Base-by-base conservation (phyloP, 2,329 filamentous ascomycete species). In the Calycina herbarum region DNA sequence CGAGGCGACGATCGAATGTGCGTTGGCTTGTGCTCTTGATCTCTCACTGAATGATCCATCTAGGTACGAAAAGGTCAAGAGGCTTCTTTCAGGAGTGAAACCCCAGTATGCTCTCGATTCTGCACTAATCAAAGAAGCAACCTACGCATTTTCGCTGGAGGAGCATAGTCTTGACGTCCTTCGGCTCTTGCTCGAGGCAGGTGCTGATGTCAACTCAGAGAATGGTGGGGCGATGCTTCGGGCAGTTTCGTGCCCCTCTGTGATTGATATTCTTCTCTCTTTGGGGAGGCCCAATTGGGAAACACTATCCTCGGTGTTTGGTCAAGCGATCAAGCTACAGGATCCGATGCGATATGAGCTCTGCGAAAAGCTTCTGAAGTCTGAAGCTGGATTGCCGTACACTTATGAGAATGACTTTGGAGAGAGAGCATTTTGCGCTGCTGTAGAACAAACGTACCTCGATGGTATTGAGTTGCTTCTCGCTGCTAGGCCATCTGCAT, bases 161-260 rank as follows among this genome's bases (percentile, higher is more conserved):
- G 73, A 78, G 11, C 79, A 80, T 3, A 78, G 78, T 1, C 73
- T 83, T 5, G 76, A 80, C 1, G 79, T 82, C 0, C 65, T 86
- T 40, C 79, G 80, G 63, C 75, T 79, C 0, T 78, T 88, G 0
- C 72, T 88, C 1, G 77, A 79, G 1, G 78, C 80, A 0, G 83
- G 84, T 0, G 85, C 85, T 1, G 81, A 86, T 58, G 77, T 85
- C n/a, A 86, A 87, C 67, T 77, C 79, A 1, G 79, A 81, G 64
- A 81, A 85, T 31, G 84, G 80, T 0, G 79, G 81, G 1, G 80
- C 85, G 0, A 73, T 88, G 0, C 82, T 82, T 62, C 77, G 78
- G 62, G 83, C 84, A 4, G 80, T 87, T 0, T 79, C 80, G 15
- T 78, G 82, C 57, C 73, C 77, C 0, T 77, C 77, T 4, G 73